These are phyloP conservation scores for Ganoderma leucocontextum DNA, from an alignment of 1,284 basidiomycete species.

Conservation along the genomic window DNA sequence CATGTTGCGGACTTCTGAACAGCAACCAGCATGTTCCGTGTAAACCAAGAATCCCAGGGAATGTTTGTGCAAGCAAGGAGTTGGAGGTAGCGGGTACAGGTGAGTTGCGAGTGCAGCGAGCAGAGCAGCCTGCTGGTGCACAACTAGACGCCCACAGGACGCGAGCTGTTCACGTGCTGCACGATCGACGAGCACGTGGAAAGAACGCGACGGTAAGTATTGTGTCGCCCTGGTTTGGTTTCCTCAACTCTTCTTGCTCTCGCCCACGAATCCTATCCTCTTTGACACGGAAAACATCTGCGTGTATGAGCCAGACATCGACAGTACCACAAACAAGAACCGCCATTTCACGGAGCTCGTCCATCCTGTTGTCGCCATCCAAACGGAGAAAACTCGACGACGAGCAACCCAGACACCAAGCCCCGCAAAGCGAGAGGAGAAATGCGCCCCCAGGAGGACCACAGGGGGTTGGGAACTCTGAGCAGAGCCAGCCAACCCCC, in stretches of 20 bases:
- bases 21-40: constrained; percentile 16
- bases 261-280: background rate
- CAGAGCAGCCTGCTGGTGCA: no score
- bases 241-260: constrained; percentile 36
- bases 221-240: background rate
- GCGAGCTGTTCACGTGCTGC: constrained; percentile 11
- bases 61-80: background rate
- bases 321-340: constrained; percentile 20
- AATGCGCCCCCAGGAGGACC: background rate
- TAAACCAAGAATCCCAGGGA: background rate
- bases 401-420: background rate
- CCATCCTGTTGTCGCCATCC: constrained; percentile 26
- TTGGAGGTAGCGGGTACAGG: no score
- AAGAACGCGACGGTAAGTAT: constrained; percentile 1
- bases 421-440: background rate
- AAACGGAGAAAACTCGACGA: constrained; percentile 22
- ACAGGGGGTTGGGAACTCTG: background rate
- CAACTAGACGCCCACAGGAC: background rate
- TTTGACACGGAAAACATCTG: background rate
- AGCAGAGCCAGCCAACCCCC: background rate
- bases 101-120: background rate
- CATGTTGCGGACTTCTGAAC: constrained; percentile 10
- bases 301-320: constrained; percentile 26
- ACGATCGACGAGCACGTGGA: background rate
- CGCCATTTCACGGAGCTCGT: constrained; percentile 20